These are phyloP conservation scores for Lentinula sp. DNA, from an alignment of 768 basidiomycete species.

Conservation along the genomic window DNA sequence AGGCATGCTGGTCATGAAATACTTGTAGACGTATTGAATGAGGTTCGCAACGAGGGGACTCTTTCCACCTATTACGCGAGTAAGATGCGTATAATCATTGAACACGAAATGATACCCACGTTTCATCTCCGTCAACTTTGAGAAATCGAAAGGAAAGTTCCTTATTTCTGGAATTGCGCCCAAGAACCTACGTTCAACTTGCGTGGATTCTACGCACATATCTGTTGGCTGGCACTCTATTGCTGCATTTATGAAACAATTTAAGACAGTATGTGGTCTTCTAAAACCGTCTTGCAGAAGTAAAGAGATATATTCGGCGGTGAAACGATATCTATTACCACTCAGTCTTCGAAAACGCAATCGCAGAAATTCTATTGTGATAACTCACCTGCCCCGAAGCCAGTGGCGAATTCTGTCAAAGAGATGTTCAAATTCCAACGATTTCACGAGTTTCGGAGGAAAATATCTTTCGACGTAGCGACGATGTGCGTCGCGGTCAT, in stretches of 20 bases:
- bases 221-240: constrained; percentile 34
- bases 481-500: constrained; percentile 17
- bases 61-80: neutral
- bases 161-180: neutral
- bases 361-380: too few relatives aligned
- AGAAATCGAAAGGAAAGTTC: neutral
- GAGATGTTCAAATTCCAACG: constrained; percentile 24
- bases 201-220: constrained; percentile 29
- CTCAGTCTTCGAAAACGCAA: too few relatives aligned
- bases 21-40: constrained; percentile 30
- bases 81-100: neutral
- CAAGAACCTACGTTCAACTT: constrained; percentile 13
- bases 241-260: constrained; percentile 35
- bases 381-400: constrained; percentile 34
- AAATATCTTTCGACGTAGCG: constrained; percentile 33
- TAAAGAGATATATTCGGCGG: constrained; percentile 36
- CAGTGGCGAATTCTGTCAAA: constrained; percentile 36
- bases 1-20: constrained; percentile 27
- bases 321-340: constrained; percentile 35
- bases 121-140: too few relatives aligned
- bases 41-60: neutral
- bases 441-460: constrained; percentile 22
- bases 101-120: too few relatives aligned
- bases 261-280: constrained; percentile 32
- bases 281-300: constrained; percentile 31